Evolutionary conservation across 495 filamentous ascomycete species (phyloP), one percentile per base, ranked within the genome.

Genomic region (Paragyromitra xinjiangensis): DNA sequence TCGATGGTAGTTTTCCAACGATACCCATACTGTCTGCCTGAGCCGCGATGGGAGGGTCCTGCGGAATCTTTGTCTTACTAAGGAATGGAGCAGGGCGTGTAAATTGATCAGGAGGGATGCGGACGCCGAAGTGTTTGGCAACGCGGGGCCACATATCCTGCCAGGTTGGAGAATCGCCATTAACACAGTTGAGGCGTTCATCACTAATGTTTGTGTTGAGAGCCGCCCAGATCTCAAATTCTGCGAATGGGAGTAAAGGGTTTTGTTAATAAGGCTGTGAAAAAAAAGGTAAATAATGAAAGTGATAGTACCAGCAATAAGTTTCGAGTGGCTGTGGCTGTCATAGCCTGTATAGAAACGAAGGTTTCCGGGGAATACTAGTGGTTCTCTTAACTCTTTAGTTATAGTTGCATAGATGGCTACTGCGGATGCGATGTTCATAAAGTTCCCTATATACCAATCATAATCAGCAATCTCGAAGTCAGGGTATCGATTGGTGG

Each of bases 121-220:
- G 81, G 77, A 86, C 84, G 0, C 85, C 84, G 45, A 87, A 88
- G 34, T 83, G 79, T n/a, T 71, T 44, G 0, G 86, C 86, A 19
- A 88, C 65, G 29, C 85, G 85, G 7, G 89, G 88, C 87, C 88
- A 90, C 82, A 90, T 65, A 56, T 85, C 85, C 73, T 88, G 85
- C 85, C 86, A 90, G 55, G 84, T 86, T 75, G 88, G 83, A 5
- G 81, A 83, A 76, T 89, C 88, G 37, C 88, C 88, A 61, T 89
- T 89, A 56, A 85, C 81, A 9, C 88, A 85, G 64, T 90, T 89
- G 83, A 89, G 89, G 24, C 85, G 87, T 56, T 90, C 79, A 73
- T 88, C 88, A 11, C 82, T 84, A 12, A 84, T 81, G 19, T 80
- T 78, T 0, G 85, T 83, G 40, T 86, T 83, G 6, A 83, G 71